These are phyloP conservation scores for Wickerhamiella sergipiensis DNA, from an alignment of 805 yeast species.

Conservation along the genomic window DNA sequence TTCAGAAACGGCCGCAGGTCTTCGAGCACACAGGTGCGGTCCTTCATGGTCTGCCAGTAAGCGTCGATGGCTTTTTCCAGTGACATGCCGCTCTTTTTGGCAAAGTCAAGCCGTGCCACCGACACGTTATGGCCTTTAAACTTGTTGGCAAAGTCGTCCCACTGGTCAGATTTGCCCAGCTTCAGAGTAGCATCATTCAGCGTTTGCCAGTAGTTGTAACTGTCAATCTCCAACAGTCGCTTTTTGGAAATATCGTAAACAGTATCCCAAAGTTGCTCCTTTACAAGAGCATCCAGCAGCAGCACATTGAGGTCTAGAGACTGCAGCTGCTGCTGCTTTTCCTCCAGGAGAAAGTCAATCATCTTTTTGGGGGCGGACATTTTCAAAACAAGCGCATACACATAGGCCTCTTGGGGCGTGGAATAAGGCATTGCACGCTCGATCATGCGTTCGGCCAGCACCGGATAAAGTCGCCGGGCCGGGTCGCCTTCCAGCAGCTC, in stretches of 20 bases:
- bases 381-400: slow-evolving; percentile 39
- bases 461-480: slow-evolving; percentile 41
- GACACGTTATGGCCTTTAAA: slow-evolving; percentile 39
- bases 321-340: slow-evolving; percentile 17
- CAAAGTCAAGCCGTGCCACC: slow-evolving; percentile 39
- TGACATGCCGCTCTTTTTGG: slow-evolving; percentile 12
- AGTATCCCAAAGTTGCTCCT: slow-evolving; percentile 30
- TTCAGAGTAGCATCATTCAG: slow-evolving; percentile 34
- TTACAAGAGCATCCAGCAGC: slow-evolving; percentile 31
- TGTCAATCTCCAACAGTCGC: slow-evolving; percentile 47
- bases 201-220: slow-evolving; percentile 61
- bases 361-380: slow-evolving; percentile 27
- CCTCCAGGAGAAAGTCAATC: slow-evolving; percentile 19
- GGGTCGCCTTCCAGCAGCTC: slow-evolving; percentile 27
- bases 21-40: slow-evolving; percentile 50
- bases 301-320: slow-evolving; percentile 50
- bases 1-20: slow-evolving; percentile 36
- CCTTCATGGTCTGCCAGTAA: slow-evolving; percentile 35
- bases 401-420: slow-evolving; percentile 52
- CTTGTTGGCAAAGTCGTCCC: slow-evolving; percentile 22
- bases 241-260: slow-evolving; percentile 30
- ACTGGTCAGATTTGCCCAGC: slow-evolving; percentile 25
- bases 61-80: slow-evolving; percentile 14
- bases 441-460: slow-evolving; percentile 45
- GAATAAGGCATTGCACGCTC: slow-evolving; percentile 38